Evolutionary conservation across 2,329 filamentous ascomycete species (phyloP).

Genomic region (Sordariomycetes sp.): DNA sequence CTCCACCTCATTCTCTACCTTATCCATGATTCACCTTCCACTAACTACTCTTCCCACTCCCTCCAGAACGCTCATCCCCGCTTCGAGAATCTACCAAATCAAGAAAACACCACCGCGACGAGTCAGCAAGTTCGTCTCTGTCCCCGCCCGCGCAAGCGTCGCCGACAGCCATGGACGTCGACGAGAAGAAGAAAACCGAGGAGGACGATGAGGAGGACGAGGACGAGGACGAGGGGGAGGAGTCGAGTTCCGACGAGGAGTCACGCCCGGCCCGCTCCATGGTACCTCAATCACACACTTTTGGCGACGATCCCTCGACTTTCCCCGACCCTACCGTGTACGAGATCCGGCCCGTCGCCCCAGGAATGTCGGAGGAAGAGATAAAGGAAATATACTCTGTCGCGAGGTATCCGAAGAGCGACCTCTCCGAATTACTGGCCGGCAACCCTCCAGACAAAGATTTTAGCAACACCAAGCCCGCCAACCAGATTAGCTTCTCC

Average conservation of each 20-base stretch:
- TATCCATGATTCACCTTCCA: background rate
- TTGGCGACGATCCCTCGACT: slow-evolving; percentile 85
- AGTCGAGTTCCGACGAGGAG: slow-evolving; percentile 47
- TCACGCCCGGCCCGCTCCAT: slow-evolving; percentile 51
- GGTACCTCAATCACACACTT: slow-evolving; percentile 72
- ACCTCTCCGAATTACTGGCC: slow-evolving; percentile 76
- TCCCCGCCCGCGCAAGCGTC: slow-evolving; percentile 43
- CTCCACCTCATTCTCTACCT: background rate
- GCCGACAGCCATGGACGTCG: slow-evolving; percentile 46
- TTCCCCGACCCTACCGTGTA: slow-evolving; percentile 90
- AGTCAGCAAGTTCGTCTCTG: slow-evolving; percentile 48
- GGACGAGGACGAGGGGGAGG: slow-evolving; percentile 30
- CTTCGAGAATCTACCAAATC: slow-evolving; percentile 38
- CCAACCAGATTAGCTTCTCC: slow-evolving; percentile 85
- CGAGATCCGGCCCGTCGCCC: slow-evolving; percentile 68
- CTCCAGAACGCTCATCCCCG: slow-evolving; percentile 42
- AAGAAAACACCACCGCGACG: slow-evolving; percentile 39
- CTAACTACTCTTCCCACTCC: background rate
- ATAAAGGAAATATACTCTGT: slow-evolving; percentile 84
- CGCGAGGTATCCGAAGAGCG: slow-evolving; percentile 66
- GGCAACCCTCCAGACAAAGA: slow-evolving; percentile 88
- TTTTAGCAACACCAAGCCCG: slow-evolving; percentile 87
- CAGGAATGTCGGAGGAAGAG: slow-evolving; percentile 74
- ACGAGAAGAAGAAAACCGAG: slow-evolving; percentile 36
- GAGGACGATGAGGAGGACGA: slow-evolving; percentile 29